Evolutionary conservation across 306 rosid genomes (phyloP), one percentile per base, ranked within the genome.

Genomic region (Gillenia trifoliata): DNA sequence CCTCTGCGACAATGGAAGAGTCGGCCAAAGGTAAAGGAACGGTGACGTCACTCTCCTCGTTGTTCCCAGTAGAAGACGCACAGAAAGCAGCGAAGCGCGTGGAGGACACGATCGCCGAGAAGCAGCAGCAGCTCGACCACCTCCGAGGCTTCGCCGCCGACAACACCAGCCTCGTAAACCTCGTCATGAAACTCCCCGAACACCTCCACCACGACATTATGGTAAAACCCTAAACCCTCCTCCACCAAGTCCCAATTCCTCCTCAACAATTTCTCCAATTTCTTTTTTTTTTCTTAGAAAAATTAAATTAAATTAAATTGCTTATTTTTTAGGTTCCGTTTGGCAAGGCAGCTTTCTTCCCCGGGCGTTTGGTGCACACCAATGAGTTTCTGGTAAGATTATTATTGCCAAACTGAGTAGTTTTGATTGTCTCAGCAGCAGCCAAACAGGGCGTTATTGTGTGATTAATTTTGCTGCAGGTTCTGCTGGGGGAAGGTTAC

Each of bases 281-380:
- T 16, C 1, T n/a, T 54, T 20, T 8, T 20, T 23, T 76, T 34
- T 16, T 43, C 17, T 26, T 28, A 23, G 2, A 20, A 33, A 55
- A 30, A 31, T 5, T 23, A 70, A 52, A 17, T 15, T 7, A n/a
- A n/a, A n/a, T n/a, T n/a, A n/a, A n/a, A 71, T 26, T 71, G 22
- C 26, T 30, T 45, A 28, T 20, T 26, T 66, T 26, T 26, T 72
- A 93, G 98, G 98, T 91, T 64, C 98, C 98, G 23, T 89, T 93
- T 85, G 98, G 98, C 6, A 89, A 93, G 77, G 96, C 94, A 5
- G 97, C 98, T 15, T 93, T 93, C 60, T 93, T 93, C 75, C 98
- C 98, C 0, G 98, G 98, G 52, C 90, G 96, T 59, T 80, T 91
- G 87, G 81, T 91, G 68, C 98, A 93, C 79, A 91, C 98, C 78